Evolutionary conservation across 2,329 filamentous ascomycete species (phyloP), one percentile per base, ranked within the genome.

Genomic region (Botrytis elliptica): DNA sequence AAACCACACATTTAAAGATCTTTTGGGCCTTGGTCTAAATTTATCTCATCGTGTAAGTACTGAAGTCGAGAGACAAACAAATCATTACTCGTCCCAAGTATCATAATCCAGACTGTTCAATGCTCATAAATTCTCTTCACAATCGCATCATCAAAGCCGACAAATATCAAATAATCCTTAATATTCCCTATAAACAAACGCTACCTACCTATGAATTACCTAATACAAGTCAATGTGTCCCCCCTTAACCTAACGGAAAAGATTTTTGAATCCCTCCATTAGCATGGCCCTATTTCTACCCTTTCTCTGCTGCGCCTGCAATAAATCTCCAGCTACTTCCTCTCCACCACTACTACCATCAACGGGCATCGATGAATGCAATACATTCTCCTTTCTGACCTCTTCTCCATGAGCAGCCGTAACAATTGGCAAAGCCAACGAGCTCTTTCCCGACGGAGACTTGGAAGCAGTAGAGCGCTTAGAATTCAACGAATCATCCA

Each of bases 401-500:
- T 79, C 78, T 63, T 78, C 77, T 25, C 72, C 67, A 14, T 66
- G 33, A 20, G 72, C 40, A 71, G 77, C 76, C 2, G 73, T 72
- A 22, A 77, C 64, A 14, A 73, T 75, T 16, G 75, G 49, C 14
- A 76, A 65, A 29, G 75, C 60, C 12, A 73, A 74, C 12, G 77
- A 67, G 67, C 78, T 79, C 63, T 80, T 80, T 12, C 77, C 77
- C 72, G 78, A 80, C 1, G 77, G 78, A 7, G 77, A 79, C 64
- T 79, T 73, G 0, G 66, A 69, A 57, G n/a, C n/a, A 79, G 63
- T 1, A 77, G 79, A 55, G 78, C 52, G 64, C 16, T 65, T 68
- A 8, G 49, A 55, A 44, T 42, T 67, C 20, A 57, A 29, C 33
- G 62, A 55, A 33, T 65, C 66, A 20, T 46, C 46, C 75, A 46